Base-by-base conservation (phyloP, 176 grass and related monocot species). In the Puya raimondii region DNA sequence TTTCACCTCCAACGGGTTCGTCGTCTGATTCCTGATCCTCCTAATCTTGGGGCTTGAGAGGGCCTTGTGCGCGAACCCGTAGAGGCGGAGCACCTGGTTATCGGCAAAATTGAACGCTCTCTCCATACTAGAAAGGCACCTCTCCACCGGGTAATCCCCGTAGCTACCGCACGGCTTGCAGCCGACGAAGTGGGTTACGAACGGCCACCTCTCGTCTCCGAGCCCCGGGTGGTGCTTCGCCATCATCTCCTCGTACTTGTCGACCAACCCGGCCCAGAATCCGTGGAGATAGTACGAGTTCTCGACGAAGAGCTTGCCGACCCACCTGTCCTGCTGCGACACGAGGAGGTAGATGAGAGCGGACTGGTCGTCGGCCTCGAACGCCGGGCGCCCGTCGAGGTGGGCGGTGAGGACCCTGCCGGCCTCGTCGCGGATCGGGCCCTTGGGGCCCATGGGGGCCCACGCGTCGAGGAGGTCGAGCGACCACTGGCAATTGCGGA, bases 331-430 rank as follows among this genome's bases (percentile, higher is more conserved):
- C 13, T 82, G 78, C 78, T 96, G 88, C 71, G 78, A 83, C 5
- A 91, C 50, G 21, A 96, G 83, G 63, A 96, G 81, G 82, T 89
- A 96, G 5, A 96, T 74, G 61, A 96, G 81, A 23, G 85, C 92
- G 29, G 92, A 96, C 76, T 96, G 92, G 82, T 96, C 92, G 70
- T 96, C 88, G 11, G 92, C 92, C 81, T 96, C 88, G 76, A 96
- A 96, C 15, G 74, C 69, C 17, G 92, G 85, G 1, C 85, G 83
- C 10, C 78, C 88, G 74, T 90, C 63, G 23, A 96, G 83, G 74
- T 86, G 80, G 33, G 63, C 59, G 2, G 88, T 78, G 47, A 96
- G 82, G 12, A 84, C 69, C 75, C 84, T 80, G 3, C 88, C 88
- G 50, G 87, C 82, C 52, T 64, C 82, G 42, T 96, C 76, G 3